Evolutionary conservation across 768 basidiomycete species (phyloP), one percentile per base, ranked within the genome.

Genomic region (Pleurotus sapidus): DNA sequence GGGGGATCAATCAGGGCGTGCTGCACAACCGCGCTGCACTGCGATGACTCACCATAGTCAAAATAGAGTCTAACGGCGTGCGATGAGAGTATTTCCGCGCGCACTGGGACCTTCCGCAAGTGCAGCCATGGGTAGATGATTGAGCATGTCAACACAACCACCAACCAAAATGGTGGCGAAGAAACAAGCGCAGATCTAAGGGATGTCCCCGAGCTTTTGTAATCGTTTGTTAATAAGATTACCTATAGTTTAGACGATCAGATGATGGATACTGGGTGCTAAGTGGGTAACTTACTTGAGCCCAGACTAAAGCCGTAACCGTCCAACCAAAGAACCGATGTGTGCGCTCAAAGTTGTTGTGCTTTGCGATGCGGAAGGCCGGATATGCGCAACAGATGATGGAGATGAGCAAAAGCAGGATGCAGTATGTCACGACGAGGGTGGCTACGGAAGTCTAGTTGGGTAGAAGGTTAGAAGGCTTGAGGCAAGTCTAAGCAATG

Each of bases 311-410:
- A 27, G 71, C 71, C 1, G 72, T 70, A 1, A 74, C 73, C 14
- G 67, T 64, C 77, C 77, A 79, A 15, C 77, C 79, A 34, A 77
- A 58, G 64, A 79, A 75, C n/a, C 78, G 75, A 63, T 79, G 79
- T 7, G 70, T 68, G 20, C 64, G 54, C 63, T 80, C 78, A 61
- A 80, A 79, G 14, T 66, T 65, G 60, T 78, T 67, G 63, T 79
- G 77, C 43, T 69, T 65, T n/a, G 69, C 67, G 38, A 61, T 61
- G 39, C 77, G 71, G 58, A 74, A 66, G 9, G 61, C 66, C 11
- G 79, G 78, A 59, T 74, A 71, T 6, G 78, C 76, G 56, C 75
- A 72, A 11, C 68, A 37, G 2, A 77, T 65, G 47, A 79, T 77
- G 25, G 67, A 67, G 34, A 74, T 38, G 2, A 80, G 63, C 9